Evolutionary conservation across 495 filamentous ascomycete genomes (phyloP).

Genomic region (Sordaria brevicollis): DNA sequence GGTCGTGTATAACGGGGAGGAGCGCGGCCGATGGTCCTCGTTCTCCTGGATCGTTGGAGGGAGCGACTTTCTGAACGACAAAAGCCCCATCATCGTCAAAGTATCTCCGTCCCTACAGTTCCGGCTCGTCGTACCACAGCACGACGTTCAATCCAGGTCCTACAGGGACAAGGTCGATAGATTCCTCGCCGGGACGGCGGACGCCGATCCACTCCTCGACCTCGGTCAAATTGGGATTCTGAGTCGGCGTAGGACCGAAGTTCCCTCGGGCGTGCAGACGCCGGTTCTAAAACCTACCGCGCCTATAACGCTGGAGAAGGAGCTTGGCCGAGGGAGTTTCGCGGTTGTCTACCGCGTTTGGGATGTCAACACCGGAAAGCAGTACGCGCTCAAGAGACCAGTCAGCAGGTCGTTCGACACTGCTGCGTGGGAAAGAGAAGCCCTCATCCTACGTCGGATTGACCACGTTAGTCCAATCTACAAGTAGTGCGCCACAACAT

Average conservation of each 20-base stretch:
- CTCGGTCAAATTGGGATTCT: neutral
- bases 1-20: neutral
- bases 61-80: neutral
- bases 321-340: neutral
- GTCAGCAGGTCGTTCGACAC: neutral
- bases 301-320: neutral
- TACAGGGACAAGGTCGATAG: constrained; percentile 1
- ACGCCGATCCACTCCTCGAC: neutral
- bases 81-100: neutral
- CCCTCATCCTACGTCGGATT: neutral
- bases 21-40: neutral
- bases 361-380: constrained; percentile 1
- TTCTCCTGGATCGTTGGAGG: constrained; percentile 1
- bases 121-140: neutral
- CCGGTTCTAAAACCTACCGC: neutral
- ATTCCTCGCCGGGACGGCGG: constrained; percentile 1
- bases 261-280: neutral
- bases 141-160: neutral
- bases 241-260: neutral
- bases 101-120: neutral
- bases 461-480: constrained; percentile 1
- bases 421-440: neutral
- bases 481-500: neutral
- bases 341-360: neutral
- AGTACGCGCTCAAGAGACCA: constrained; percentile 1